Evolutionary conservation across 139 green algal species (phyloP).

Genomic region (Asterochloris erici): DNA sequence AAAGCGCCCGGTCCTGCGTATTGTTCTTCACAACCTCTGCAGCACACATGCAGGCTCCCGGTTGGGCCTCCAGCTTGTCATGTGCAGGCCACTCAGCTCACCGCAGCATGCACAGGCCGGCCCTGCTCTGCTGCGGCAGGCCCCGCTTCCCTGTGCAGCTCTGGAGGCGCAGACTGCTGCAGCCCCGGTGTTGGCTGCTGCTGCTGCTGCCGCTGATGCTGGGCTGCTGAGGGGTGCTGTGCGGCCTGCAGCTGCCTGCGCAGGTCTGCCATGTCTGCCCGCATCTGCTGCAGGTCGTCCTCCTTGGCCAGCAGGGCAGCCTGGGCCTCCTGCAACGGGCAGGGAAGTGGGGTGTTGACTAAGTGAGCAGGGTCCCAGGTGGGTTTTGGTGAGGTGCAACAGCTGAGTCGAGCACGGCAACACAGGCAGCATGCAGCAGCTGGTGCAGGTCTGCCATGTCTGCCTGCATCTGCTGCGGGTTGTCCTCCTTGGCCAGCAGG

Average conservation of each 20-base stretch:
- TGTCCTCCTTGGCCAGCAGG: conserved; percentile 14
- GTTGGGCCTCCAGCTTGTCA: no score
- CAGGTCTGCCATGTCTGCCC: conserved; percentile 2
- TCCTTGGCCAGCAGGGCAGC: conserved; percentile 19
- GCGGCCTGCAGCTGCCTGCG: conserved; percentile 20
- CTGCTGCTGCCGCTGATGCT: neutral
- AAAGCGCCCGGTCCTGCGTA: no score
- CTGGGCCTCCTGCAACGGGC: conserved; percentile 29
- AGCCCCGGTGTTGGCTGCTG: neutral
- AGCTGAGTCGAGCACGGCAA: no score
- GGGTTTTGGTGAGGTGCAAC: no score
- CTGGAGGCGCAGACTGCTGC: neutral
- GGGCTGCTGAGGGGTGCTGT: neutral
- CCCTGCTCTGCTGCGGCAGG: no score
- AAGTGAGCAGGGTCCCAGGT: no score
- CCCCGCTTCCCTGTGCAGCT: neutral
- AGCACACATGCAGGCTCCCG: no score
- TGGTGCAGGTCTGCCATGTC: neutral
- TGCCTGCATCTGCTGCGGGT: neutral
- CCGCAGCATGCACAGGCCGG: conserved; percentile 15
- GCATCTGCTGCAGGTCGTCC: conserved; percentile 3
- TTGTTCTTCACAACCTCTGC: no score
- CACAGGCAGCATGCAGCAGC: no score
- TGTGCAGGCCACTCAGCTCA: no score
- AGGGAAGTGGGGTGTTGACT: no score